These are phyloP conservation scores for Hypomyces perniciosus DNA, from an alignment of 2,329 filamentous ascomycete genomes.

Conservation along the genomic window DNA sequence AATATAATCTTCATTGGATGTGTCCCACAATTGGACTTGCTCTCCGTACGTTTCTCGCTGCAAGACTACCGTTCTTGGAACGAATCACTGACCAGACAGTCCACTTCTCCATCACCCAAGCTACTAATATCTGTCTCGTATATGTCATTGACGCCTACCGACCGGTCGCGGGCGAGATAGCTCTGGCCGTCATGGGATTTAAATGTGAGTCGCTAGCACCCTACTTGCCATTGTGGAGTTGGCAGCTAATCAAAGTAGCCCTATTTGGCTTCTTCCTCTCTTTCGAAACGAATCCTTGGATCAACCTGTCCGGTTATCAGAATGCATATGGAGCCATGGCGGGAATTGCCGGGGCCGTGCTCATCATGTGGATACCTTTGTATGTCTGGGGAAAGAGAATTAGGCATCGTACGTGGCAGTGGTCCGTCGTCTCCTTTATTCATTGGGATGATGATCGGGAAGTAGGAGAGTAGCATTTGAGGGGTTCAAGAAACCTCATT, in stretches of 20 bases:
- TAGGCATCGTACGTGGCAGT: conserved; percentile 41
- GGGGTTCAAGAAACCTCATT: too few relatives aligned
- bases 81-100: conserved; percentile 28
- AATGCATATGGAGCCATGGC: conserved; percentile 53
- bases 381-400: conserved; percentile 47
- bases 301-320: conserved; percentile 42
- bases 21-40: conserved; percentile 49
- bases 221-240: neutral
- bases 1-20: conserved; percentile 47
- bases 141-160: conserved; percentile 54
- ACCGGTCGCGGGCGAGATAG: conserved; percentile 51
- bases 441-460: conserved; percentile 49
- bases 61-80: too few relatives aligned
- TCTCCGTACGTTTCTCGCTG: conserved; percentile 34
- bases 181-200: conserved; percentile 47
- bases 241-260: conserved; percentile 26
- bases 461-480: conserved; percentile 41
- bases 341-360: conserved; percentile 41
- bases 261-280: conserved; percentile 53
- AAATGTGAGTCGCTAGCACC: conserved; percentile 36
- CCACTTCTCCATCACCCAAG: conserved; percentile 51
- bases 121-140: conserved; percentile 49
- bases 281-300: conserved; percentile 57
- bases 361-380: conserved; percentile 44
- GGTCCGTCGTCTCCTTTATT: conserved; percentile 39